Evolutionary conservation across 2,329 filamentous ascomycete genomes (phyloP), one percentile per base, ranked within the genome.

Genomic region (Fusarium liriodendri): DNA sequence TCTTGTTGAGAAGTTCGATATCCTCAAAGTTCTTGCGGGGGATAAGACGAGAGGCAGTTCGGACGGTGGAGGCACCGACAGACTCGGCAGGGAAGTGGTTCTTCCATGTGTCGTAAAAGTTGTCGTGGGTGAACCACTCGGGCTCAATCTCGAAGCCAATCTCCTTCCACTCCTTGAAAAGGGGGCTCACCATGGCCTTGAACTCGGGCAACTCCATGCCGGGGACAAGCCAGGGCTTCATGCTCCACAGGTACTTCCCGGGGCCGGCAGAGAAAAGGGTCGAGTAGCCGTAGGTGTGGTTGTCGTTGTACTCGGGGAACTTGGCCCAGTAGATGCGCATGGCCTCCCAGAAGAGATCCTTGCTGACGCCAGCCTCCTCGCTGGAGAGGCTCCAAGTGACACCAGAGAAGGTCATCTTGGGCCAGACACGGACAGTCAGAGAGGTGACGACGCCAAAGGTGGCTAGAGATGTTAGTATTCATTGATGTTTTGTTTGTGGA

Each of bases 401-500:
- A 16, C 85, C 78, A 3, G 76, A 79, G 52, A 81, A 77, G 50
- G 71, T 76, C 66, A 76, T 79, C 77, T 82, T 82, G 13, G 77
- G 72, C 63, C 80, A 80, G 8, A 81, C 78, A n/a, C 78, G 78
- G 50, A 83, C 79, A 4, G 80, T 80, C 65, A 84, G 74, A 18
- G 81, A 83, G n/a, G 79, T 77, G 33, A 85, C 84, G 13, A 86
- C 81, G 4, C 84, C 85, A 69, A 82, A 86, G 3, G 84, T 85
- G 47, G 80, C 71, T 62, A 29, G 7, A 4, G 89, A 88, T 4
- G 64, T 63, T 29, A 63, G 59, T 5, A 16, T 3, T 52, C 27
- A 25, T 8, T 25, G 16, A 20, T 18, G 14, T 18, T 11, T 20
- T 16, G 6, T 6, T 7, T 9, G 6, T 40, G 8, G 13, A 6